Evolutionary conservation across 495 filamentous ascomycete genomes (phyloP).

Genomic region (Hyaloscypha hepaticicola): DNA sequence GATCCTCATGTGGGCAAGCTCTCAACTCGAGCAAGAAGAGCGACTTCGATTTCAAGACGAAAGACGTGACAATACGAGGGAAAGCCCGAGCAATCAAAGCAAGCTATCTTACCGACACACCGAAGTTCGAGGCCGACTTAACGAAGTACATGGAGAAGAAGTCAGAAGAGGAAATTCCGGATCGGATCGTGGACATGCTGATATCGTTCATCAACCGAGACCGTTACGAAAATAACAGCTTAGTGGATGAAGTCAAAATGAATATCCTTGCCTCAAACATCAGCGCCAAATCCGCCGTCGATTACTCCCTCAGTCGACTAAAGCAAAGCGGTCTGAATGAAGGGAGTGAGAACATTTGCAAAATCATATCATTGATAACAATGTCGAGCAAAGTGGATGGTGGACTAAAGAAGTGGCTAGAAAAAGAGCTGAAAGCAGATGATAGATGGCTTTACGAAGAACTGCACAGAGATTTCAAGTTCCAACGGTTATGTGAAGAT

Average conservation of each 20-base stretch:
- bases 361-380: constrained; percentile 14
- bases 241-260: constrained; percentile 24
- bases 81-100: constrained; percentile 16
- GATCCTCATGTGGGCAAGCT: not conserved
- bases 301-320: constrained; percentile 13
- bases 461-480: not conserved
- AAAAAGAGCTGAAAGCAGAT: constrained; percentile 5
- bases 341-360: not conserved
- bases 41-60: constrained; percentile 19
- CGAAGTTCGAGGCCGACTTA: constrained; percentile 27
- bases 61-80: constrained; percentile 26
- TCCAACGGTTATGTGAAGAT: not conserved
- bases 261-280: constrained; percentile 24
- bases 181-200: constrained; percentile 23
- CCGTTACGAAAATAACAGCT: not conserved
- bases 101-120: constrained; percentile 16
- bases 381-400: constrained; percentile 22
- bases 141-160: constrained; percentile 29
- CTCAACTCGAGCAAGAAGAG: not conserved
- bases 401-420: constrained; percentile 25
- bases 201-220: constrained; percentile 29
- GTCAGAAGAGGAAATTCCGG: constrained; percentile 20
- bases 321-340: constrained; percentile 11
- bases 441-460: not conserved
- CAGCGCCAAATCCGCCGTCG: constrained; percentile 17